Evolutionary conservation across 1,139 yeast genomes (phyloP), one percentile per base, ranked within the genome.

Genomic region (Lodderomyces elongisporus): DNA sequence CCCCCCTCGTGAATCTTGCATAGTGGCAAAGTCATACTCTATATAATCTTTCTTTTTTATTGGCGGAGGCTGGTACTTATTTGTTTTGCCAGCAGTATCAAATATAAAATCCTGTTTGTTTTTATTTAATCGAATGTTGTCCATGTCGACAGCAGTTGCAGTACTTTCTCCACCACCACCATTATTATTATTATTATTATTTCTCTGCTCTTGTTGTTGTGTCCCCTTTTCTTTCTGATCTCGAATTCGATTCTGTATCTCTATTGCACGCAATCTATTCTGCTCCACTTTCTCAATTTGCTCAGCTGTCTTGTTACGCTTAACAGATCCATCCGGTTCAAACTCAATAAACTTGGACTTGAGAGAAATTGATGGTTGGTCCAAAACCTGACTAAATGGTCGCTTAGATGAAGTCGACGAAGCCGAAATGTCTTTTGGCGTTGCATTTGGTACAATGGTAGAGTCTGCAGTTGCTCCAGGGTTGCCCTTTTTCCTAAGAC

Each of bases 1-100:
- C 12, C 98, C 98, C 46, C 96, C 97, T 47, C 77, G 74, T 2
- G 87, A 66, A 51, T 93, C 96, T 43, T 77, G 76, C 85, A 93
- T 84, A 14, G 89, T 84, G 3, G 96, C 75, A 46, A 93, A 76
- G 56, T 93, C 95, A 58, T 79, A 93, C 45, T 93, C 98, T 34
- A 93, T 89, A 56, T 88, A 93, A 52, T 87, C 87, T 28, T 70
- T 62, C 31, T 70, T 74, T 38, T 70, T 64, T 21, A 81, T 63
- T 1, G 73, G 58, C 1, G 78, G 78, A 38, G 54, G 55, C 25
- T 51, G 49, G 29, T 46, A 53, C 33, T 44, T 27, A 12, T 31
- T 31, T 21, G 20, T 49, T 6, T 38, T 39, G 22, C 9, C 22
- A 15, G 42, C 40, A 5, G 31, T 37, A 38, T 37, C 40, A 18